Evolutionary conservation across 1,139 yeast genomes (phyloP).

Genomic region (Yamadazyma sp.): DNA sequence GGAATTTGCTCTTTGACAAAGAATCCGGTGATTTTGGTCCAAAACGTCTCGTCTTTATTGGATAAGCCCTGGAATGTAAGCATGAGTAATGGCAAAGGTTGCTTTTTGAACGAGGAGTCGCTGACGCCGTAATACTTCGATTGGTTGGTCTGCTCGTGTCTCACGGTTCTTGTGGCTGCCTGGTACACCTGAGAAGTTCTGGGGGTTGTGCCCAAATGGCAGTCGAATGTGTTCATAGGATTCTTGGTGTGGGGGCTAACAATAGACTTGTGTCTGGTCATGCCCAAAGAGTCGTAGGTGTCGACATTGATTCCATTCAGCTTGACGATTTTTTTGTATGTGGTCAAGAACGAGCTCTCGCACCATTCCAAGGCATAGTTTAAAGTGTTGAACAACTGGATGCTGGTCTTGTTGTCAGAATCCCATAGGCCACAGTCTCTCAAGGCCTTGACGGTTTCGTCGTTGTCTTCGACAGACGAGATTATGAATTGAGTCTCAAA

Average conservation of each 20-base stretch:
- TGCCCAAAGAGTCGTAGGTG: slow-evolving; percentile 16
- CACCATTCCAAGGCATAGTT: slow-evolving; percentile 96
- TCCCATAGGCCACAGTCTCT: slow-evolving; percentile 75
- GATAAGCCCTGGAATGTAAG: slow-evolving; percentile 71
- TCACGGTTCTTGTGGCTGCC: slow-evolving; percentile 59
- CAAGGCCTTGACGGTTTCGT: slow-evolving; percentile 60
- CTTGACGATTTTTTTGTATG: slow-evolving; percentile 47
- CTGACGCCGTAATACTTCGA: slow-evolving; percentile 25
- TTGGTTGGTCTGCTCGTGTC: slow-evolving; percentile 39
- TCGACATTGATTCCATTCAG: slow-evolving; percentile 14
- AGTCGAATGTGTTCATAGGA: slow-evolving; percentile 14
- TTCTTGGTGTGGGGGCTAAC: slow-evolving; percentile 11
- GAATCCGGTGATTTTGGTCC: slow-evolving; percentile 57
- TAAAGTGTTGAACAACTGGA: slow-evolving; percentile 68
- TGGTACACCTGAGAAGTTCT: slow-evolving; percentile 59
- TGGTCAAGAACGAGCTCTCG: slow-evolving; percentile 81
- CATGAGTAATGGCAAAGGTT: slow-evolving; percentile 69
- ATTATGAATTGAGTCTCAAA: slow-evolving; percentile 71
- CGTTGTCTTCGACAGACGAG: slow-evolving; percentile 69
- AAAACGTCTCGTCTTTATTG: slow-evolving; percentile 58
- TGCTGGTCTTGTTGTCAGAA: slow-evolving; percentile 35
- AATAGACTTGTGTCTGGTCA: slow-evolving; percentile 17
- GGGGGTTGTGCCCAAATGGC: slow-evolving; percentile 46
- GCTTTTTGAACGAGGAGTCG: slow-evolving; percentile 41
- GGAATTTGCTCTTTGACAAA: slow-evolving; percentile 52